Percentiles rank a stretch among this genome's conserved stretches.
These are phyloP conservation scores for Podospora anserina DNA, from an alignment of 495 filamentous ascomycete genomes.

Conservation along the genomic window DNA sequence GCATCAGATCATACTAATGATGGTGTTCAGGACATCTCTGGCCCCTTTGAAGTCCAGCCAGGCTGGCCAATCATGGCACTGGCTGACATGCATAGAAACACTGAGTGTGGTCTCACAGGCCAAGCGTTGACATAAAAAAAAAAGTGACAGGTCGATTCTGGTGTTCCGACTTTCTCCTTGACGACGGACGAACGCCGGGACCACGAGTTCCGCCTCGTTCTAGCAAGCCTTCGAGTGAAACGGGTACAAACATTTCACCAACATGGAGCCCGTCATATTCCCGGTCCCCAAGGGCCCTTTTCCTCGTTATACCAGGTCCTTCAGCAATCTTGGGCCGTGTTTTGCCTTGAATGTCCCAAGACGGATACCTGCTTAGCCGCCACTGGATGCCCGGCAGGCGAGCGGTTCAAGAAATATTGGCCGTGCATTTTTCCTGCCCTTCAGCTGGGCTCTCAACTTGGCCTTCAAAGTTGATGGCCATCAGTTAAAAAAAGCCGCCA, in stretches of 20 bases:
- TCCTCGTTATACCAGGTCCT: slow-evolving; percentile 14
- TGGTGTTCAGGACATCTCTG: background rate
- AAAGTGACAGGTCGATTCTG: slow-evolving; percentile 8
- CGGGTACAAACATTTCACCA: background rate
- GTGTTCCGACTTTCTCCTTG: slow-evolving; percentile 1
- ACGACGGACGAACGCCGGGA: background rate
- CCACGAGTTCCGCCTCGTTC: slow-evolving; percentile 12
- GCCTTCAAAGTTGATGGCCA: background rate
- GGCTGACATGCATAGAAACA: background rate
- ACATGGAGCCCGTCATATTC: background rate
- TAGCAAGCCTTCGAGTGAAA: background rate
- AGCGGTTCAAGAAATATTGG: no score
- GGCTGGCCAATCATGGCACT: slow-evolving; percentile 1
- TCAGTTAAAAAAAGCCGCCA: background rate
- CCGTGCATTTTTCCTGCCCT: background rate
- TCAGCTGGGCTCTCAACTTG: background rate
- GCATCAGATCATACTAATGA: background rate
- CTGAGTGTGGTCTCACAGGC: background rate
- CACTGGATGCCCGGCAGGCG: background rate
- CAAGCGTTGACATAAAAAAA: background rate
- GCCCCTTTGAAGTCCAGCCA: background rate
- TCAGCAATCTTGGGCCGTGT: slow-evolving; percentile 31
- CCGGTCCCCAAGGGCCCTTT: slow-evolving; percentile 14
- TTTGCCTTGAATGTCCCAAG: slow-evolving; percentile 28
- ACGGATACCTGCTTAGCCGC: slow-evolving; percentile 17